Base-by-base conservation (phyloP, 139 green algal genomes). In the Mesostigma viride region DNA sequence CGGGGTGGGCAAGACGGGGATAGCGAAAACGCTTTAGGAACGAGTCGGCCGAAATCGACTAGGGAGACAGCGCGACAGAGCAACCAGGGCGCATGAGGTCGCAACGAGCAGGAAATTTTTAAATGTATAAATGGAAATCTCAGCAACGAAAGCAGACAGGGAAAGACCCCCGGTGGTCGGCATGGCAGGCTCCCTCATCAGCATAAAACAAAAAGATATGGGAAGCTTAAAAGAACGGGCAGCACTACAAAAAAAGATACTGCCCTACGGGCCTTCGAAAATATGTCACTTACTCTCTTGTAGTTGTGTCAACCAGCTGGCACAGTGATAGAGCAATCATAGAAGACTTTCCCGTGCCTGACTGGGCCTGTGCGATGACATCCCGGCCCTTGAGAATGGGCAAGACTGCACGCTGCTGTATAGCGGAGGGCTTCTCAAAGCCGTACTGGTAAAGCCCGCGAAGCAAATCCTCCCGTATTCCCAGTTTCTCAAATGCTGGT, bases 381-480 rank as follows among this genome's bases (percentile, higher is more conserved):
- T 99, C 94, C 4, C 92, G 77, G 0, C 89, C 89, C 45, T 76
- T 35, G 20, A 90, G 79, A 71, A 99, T 96, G 35, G 93, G 93
- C 71, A 92, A 53, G 22, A 98, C 80, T 0, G 93, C 93, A 11
- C 94, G 83, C 78, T 98, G 93, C 80, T 98, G 93, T 62, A 99
- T 97, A 34, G 94, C 93, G 2, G 90, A 96, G 0, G 93, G 94
- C 79, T 92, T 95, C 70, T 97, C 90, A 74, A 96, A 99, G 36
- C 94, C 94, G 60, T 94, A 97, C 22, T 76, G 72, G 67, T 96
- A 99, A 3, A 97, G 75, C 8, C 94, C 92, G 14, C 92, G 81
- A 27, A 99, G 74, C 30, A 99, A 78, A 45, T 95, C 88, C 33
- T 97, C 88, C 61, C 87, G 84, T 24, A 99, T 77, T 1, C 80